Conservation (phyloP, 139 green algal species). For the Closterium sp. region DNA sequence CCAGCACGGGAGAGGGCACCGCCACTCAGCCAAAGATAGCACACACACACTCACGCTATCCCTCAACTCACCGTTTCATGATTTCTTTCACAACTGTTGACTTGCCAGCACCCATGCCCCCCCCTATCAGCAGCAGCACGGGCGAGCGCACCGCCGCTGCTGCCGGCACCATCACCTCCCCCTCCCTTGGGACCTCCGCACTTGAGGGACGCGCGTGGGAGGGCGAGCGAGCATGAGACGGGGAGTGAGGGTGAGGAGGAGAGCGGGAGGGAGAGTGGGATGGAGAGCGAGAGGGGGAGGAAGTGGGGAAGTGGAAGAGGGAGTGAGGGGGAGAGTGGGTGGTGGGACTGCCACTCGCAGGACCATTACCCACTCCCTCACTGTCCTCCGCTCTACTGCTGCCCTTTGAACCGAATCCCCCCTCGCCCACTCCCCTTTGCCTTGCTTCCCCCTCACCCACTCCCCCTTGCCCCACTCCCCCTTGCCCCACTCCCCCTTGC, state of each 20-base stretch:
- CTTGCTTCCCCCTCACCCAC: not conserved
- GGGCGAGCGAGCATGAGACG: not conserved
- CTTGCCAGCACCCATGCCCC: constrained; percentile 47
- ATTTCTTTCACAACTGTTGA: constrained; percentile 30
- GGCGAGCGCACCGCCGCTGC: not conserved
- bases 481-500: too few relatives aligned
- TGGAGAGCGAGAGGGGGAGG: not conserved
- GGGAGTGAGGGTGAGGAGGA: not conserved
- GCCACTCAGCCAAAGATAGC: too few relatives aligned
- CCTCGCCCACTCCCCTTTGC: not conserved
- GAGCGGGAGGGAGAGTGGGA: not conserved
- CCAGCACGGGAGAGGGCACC: constrained; percentile 8
- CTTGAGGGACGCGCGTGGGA: too few relatives aligned
- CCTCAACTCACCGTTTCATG: not conserved
- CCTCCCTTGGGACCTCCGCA: too few relatives aligned
- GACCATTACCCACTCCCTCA: not conserved
- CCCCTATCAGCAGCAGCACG: constrained; percentile 29
- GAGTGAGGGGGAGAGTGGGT: not conserved
- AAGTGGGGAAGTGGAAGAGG: not conserved
- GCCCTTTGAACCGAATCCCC: not conserved
- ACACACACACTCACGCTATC: too few relatives aligned
- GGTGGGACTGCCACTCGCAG: not conserved
- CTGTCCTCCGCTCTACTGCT: not conserved
- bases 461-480: not conserved
- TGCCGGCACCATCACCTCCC: constrained; percentile 13